A percentile compares a stretch with the other conserved stretches of the same genome.
These are phyloP conservation scores for Trichomonas gallinae DNA, from an alignment of 208 protist species.

Conservation along the genomic window DNA sequence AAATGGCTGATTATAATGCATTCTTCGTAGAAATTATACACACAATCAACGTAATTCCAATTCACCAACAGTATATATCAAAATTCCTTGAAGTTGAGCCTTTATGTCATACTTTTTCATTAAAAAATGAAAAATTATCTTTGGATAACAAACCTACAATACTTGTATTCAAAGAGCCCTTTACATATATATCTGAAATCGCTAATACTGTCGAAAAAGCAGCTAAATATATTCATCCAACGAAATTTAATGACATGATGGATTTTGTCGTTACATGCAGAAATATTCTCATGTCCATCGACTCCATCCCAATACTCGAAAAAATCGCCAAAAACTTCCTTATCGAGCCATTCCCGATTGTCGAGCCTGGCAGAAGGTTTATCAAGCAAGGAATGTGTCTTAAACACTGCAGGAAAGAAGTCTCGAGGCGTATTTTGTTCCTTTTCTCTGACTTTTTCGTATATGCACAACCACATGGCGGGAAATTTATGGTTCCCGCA, in stretches of 20 bases:
- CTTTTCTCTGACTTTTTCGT: background rate
- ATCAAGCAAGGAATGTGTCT: background rate
- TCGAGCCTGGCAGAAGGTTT: background rate
- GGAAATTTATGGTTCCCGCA: background rate
- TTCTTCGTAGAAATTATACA: background rate
- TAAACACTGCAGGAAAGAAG: background rate
- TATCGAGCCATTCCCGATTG: background rate
- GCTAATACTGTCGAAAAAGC: background rate
- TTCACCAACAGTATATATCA: background rate
- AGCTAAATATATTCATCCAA: background rate
- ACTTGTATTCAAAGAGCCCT: background rate
- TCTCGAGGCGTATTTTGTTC: background rate
- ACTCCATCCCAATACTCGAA: slow-evolving; percentile 3
- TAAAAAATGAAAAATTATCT: background rate
- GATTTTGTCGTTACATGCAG: background rate
- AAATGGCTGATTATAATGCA: background rate
- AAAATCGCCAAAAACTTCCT: background rate
- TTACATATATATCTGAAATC: background rate
- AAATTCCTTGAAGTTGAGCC: background rate
- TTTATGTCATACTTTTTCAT: background rate
- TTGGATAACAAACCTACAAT: background rate
- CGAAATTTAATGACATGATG: background rate
- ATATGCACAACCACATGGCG: background rate
- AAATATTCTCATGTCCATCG: background rate
- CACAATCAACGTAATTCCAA: background rate